These are phyloP conservation scores for Toxoplasma gondii DNA, from an alignment of 169 alveolate genomes.

Conservation along the genomic window DNA sequence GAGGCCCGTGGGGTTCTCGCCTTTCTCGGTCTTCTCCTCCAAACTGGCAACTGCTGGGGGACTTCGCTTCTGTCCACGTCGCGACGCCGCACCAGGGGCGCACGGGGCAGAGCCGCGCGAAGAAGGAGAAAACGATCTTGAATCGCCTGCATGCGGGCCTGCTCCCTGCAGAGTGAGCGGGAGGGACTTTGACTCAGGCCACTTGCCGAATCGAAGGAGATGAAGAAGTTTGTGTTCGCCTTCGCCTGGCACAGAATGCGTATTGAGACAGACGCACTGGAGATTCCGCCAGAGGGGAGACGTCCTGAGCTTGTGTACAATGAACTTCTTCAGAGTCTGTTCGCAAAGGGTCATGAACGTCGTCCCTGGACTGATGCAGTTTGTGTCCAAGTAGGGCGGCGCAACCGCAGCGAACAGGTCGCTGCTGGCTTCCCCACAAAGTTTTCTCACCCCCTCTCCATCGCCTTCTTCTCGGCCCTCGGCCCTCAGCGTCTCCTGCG, in stretches of 20 bases:
- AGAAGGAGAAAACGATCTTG: background rate
- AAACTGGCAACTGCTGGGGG: too few species aligned
- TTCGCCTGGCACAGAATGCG: constrained; percentile 96
- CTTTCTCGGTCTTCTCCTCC: too few species aligned
- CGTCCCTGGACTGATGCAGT: constrained; percentile 99
- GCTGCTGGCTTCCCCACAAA: background rate
- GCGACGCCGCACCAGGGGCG: too few species aligned
- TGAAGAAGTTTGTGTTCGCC: constrained; percentile 99
- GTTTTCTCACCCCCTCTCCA: background rate
- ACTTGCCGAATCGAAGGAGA: constrained; percentile 66
- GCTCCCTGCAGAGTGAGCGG: background rate
- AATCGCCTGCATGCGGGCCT: background rate
- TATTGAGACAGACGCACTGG: constrained; percentile 42
- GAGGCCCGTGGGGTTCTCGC: too few species aligned
- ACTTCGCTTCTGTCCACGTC: too few species aligned
- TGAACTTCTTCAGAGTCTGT: constrained; percentile 48
- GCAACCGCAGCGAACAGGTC: background rate
- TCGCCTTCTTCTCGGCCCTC: background rate
- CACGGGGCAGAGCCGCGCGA: background rate
- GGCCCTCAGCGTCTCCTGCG: too few species aligned
- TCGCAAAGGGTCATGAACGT: constrained; percentile 93
- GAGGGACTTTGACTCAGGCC: background rate
- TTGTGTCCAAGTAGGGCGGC: constrained; percentile 90
- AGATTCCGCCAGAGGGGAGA: constrained; percentile 47
- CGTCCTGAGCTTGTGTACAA: constrained; percentile 27